phyloP scores from a whole-genome alignment of 495 filamentous ascomycete genomes.

The Pseudoneurospora amorphoporcata region DNA sequence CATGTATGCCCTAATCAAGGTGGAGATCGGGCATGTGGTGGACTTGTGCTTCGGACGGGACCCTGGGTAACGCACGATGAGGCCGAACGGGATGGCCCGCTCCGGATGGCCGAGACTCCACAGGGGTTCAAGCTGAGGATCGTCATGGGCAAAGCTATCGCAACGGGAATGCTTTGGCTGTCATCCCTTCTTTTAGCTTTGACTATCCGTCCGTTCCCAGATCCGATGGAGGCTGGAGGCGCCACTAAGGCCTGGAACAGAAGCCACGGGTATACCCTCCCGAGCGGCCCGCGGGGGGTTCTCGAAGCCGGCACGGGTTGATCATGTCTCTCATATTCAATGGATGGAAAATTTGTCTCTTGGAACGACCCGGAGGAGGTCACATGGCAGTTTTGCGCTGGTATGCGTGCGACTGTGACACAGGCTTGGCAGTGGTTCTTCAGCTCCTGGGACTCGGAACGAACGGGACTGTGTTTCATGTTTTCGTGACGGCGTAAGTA shows the following conservation, averaged over 20 bases:
- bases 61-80: background rate
- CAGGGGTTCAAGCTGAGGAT: background rate
- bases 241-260: background rate
- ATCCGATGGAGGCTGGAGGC: background rate
- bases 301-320: background rate
- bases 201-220: background rate
- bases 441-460: background rate
- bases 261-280: background rate
- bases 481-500: background rate
- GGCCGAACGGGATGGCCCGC: background rate
- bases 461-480: background rate
- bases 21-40: background rate
- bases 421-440: background rate
- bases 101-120: background rate
- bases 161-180: background rate
- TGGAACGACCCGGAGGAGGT: background rate
- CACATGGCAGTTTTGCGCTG: background rate
- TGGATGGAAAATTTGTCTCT: background rate
- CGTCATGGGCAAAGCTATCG: background rate
- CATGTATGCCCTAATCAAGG: background rate
- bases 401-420: background rate
- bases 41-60: background rate
- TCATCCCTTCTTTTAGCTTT: background rate
- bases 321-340: background rate
- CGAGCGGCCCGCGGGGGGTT: background rate